Base-by-base conservation (phyloP, 208 protist genomes). In the Leishmania major region DNA sequence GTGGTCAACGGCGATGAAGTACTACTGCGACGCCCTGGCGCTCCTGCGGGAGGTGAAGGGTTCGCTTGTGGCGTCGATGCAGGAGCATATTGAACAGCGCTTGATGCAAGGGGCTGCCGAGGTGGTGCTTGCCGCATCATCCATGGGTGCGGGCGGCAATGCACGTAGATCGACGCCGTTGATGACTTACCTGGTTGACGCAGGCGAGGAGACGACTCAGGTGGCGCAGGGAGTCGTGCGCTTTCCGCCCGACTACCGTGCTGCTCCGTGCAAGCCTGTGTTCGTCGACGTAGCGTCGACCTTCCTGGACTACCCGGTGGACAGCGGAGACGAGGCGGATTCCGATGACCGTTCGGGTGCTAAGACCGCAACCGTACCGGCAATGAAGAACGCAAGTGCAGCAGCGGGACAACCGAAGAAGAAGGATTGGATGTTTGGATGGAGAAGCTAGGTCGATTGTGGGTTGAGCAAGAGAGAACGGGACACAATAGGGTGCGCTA, bases 231-330 rank as follows among this genome's bases (percentile, higher is more conserved):
- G 89, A 37, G 84, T 96, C 6, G 83, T 91, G 40, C 89, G 85
- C 31, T 97, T 97, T 79, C 94, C 94, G n/a, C 93, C 94, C 17
- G 88, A 93, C 74, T 96, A 92, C 78, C 93, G 95, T 73, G 84
- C 92, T 17, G 89, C 90, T n/a, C 85, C 93, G 43, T 93, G 88
- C 85, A 97, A 97, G 87, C 93, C 94, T 1, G 88, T 93, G 43
- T 97, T 96, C 88, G 92, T 95, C 1, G 94, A 97, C 77, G 93
- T 96, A 69, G 94, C 94, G 13, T 90, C 87, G 28, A 95, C 91
- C 2, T 97, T 92, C 75, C 82, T 97, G 1, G 88, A 96, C 49
- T 97, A 91, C 76, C 90, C 90, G 59, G 43, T 45, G 19, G 77
- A 79, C 11, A 77, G 83, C 11, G 57, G 37, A 22, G 57, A 59